Base-by-base conservation (phyloP, 768 basidiomycete species). In the Podaxis pistillaris region DNA sequence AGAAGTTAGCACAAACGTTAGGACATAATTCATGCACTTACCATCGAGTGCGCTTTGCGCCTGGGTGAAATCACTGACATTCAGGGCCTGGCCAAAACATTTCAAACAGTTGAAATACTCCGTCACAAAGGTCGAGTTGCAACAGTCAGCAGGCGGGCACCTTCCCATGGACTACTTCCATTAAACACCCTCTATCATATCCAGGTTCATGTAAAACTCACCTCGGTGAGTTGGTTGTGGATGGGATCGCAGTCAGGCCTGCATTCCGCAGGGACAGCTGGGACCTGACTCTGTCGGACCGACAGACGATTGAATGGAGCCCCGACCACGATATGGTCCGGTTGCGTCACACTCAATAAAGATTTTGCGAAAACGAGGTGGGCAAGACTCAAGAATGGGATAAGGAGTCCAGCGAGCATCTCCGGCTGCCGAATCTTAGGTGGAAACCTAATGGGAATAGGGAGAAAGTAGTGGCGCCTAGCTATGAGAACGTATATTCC, bases 91-190 rank as follows among this genome's bases (percentile, higher is more conserved):
- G 4, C 76, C 76, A 44, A 77, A 66, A 58, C 78, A 79, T 8
- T 52, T 49, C 66, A 76, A 68, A 51, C 78, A 79, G 60, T 72
- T 64, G 65, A 72, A 73, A 63, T 77, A 78, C 6, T 63, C 62
- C 0, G 44, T 65, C 54, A 74, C 69, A 58, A 78, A 79, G 5
- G 60, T 46, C 28, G 64, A 56, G 13, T 73, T 63, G 61, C 78
- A 79, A 62, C 77, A 79, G 3, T 41, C 15, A 3, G 40, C 11
- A 2, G 64, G 62, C 2, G 54, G 28, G 37, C 64, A 66, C 4
- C 47, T 56, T 63, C 64, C 40, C 4, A n/a, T 56, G 22, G 5
- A 38, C 47, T 28, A n/a, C 30, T 33, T 28, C 41, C 4, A 37
- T 56, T 26, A 22, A 13, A 28, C 1, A 15, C 30, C 33, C 19